These are phyloP conservation scores for Colletotrichum scovillei DNA, from an alignment of 2,329 filamentous ascomycete genomes.

Conservation along the genomic window DNA sequence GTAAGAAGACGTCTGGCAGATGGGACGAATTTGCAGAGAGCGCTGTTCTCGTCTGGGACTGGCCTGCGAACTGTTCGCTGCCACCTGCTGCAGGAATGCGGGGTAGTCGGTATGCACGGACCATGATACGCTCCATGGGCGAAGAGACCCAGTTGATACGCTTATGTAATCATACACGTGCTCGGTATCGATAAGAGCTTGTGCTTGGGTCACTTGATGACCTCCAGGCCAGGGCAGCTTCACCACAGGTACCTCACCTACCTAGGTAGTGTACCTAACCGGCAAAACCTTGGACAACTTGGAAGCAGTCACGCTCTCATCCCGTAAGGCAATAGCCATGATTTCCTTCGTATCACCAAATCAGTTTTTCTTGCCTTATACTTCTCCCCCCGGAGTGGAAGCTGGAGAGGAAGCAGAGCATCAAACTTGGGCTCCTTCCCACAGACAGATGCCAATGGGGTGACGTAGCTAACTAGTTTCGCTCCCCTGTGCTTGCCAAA, in stretches of 20 bases:
- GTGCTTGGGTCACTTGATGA: background rate
- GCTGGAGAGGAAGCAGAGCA: too few relatives aligned
- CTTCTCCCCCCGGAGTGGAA: background rate
- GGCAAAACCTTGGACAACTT: too few relatives aligned
- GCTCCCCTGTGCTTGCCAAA: background rate
- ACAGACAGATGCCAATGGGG: background rate
- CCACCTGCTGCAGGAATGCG: constrained; percentile 24
- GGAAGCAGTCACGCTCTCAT: too few relatives aligned
- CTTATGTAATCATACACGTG: background rate
- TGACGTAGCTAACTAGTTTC: constrained; percentile 1
- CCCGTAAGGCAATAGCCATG: background rate
- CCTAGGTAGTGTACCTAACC: too few relatives aligned
- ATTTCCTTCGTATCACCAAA: background rate
- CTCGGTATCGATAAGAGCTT: background rate
- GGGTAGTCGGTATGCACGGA: constrained; percentile 2
- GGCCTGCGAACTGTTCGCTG: constrained; percentile 12
- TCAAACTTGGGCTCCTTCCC: background rate
- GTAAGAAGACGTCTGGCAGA: background rate
- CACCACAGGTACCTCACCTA: background rate
- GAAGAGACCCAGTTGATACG: background rate
- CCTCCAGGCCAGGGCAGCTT: background rate
- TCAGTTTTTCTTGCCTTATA: background rate
- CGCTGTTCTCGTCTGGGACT: constrained; percentile 8
- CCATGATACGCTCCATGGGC: background rate
- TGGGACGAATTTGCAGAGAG: background rate